These are phyloP conservation scores for Striga asiatica DNA, from an alignment of 257 asterid species.

Conservation along the genomic window DNA sequence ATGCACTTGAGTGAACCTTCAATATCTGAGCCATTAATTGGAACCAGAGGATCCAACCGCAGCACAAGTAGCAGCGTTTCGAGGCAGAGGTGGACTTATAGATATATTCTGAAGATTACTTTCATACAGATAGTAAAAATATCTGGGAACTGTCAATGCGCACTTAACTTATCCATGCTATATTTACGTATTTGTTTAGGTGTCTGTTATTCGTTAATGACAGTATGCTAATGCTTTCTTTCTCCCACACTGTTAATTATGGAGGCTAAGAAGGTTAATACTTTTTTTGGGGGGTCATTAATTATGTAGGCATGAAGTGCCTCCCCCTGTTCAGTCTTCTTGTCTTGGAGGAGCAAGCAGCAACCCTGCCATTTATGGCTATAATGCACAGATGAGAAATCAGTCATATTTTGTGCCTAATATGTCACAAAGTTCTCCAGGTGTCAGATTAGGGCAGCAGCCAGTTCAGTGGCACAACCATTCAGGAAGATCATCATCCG, in stretches of 20 bases:
- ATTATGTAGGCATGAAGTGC: constrained; percentile 47
- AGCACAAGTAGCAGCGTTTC: constrained; percentile 33
- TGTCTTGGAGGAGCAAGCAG: constrained; percentile 47
- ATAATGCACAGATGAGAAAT: constrained; percentile 20
- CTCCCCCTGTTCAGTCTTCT: constrained; percentile 27
- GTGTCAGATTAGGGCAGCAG: constrained; percentile 48
- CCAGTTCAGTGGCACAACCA: constrained; percentile 42
- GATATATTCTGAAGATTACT: too few relatives aligned
- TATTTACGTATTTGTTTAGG: too few relatives aligned
- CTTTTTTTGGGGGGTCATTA: constrained; percentile 12
- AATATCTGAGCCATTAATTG: constrained; percentile 37
- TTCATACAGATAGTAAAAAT: too few relatives aligned
- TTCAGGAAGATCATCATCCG: constrained; percentile 43
- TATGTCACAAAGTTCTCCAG: constrained; percentile 46
- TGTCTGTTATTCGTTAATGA: too few relatives aligned
- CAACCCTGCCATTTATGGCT: constrained; percentile 43
- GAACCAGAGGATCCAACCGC: constrained; percentile 43
- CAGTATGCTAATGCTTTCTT: not conserved
- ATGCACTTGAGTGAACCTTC: constrained; percentile 51
- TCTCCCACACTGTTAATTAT: not conserved
- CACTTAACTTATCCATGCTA: too few relatives aligned
- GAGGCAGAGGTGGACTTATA: constrained; percentile 44
- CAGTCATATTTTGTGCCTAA: constrained; percentile 55
- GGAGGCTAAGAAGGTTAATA: constrained; percentile 5
- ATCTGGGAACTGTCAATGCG: too few relatives aligned